phyloP scores from a whole-genome alignment of 2,329 filamentous ascomycete genomes.

The Hirsutella minnesotensis region DNA sequence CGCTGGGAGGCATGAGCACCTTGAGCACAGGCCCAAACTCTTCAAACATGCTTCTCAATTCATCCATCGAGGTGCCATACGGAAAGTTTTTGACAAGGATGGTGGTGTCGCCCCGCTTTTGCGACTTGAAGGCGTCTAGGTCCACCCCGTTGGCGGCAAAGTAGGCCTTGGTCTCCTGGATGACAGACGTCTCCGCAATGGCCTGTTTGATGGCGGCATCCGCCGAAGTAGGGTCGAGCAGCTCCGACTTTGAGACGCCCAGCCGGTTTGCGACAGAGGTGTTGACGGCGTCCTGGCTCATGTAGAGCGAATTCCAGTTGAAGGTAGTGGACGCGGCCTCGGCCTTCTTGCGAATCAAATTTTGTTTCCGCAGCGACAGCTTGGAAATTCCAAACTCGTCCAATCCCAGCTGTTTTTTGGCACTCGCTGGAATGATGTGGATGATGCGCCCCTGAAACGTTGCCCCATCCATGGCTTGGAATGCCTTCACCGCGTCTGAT shows the following conservation, averaged over 20 bases:
- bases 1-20: conserved; percentile 83
- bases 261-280: conserved; percentile 77
- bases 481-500: conserved; percentile 65
- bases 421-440: conserved; percentile 75
- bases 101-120: conserved; percentile 71
- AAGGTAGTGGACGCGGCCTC: conserved; percentile 70
- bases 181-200: conserved; percentile 88
- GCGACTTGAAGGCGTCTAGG: conserved; percentile 78
- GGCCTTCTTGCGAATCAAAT: conserved; percentile 73
- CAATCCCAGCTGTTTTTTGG: conserved; percentile 69
- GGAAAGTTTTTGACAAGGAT: conserved; percentile 95
- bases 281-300: conserved; percentile 94
- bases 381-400: conserved; percentile 87
- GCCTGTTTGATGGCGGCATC: conserved; percentile 95
- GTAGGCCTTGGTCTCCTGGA: conserved; percentile 91
- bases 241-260: conserved; percentile 79
- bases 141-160: conserved; percentile 83
- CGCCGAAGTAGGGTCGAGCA: conserved; percentile 89
- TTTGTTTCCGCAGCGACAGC: conserved; percentile 87
- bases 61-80: conserved; percentile 66
- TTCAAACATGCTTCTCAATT: conserved; percentile 71
- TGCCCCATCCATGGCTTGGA: conserved; percentile 66
- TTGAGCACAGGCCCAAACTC: conserved; percentile 72
- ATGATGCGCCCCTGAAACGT: conserved; percentile 87
- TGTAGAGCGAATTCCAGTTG: conserved; percentile 99